These are phyloP conservation scores for Cladochytrium replicatum DNA, from an alignment of 192 early-diverging fungal species.

Conservation along the genomic window DNA sequence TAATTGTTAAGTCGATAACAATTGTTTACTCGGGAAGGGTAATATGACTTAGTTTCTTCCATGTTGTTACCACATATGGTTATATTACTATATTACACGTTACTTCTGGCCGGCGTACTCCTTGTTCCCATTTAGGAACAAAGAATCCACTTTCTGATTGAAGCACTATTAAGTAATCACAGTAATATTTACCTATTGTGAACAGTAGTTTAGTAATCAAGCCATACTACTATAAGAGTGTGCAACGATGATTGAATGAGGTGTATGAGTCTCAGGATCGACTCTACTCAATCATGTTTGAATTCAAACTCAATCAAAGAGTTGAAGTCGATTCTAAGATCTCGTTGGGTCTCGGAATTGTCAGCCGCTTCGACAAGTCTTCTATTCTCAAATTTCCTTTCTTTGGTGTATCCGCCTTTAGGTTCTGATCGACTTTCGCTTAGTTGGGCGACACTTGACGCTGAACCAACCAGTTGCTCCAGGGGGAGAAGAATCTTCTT, in stretches of 20 bases:
- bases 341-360: slow-evolving; percentile 26
- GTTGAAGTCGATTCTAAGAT: slow-evolving; percentile 11
- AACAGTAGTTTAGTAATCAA: too few species aligned
- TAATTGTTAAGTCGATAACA: too few species aligned
- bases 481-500: slow-evolving; percentile 27
- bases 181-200: too few species aligned
- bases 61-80: too few species aligned
- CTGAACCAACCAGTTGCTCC: slow-evolving; percentile 20
- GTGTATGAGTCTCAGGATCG: slow-evolving; percentile 60
- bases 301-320: slow-evolving; percentile 57
- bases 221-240: too few species aligned
- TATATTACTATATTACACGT: too few species aligned
- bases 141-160: too few species aligned
- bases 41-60: too few species aligned
- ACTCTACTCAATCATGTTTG: slow-evolving; percentile 66
- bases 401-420: slow-evolving; percentile 6
- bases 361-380: slow-evolving; percentile 63
- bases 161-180: too few species aligned
- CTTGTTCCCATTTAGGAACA: too few species aligned
- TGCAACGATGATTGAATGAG: slow-evolving; percentile 57
- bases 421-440: slow-evolving; percentile 1
- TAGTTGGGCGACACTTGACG: neutral
- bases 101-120: too few species aligned
- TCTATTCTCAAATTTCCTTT: slow-evolving; percentile 40
- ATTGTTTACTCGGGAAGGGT: too few species aligned